Percentiles rank a stretch among this genome's conserved stretches.
Conservation (phyloP, 2,329 filamentous ascomycete species). For the Coleophoma eucalyptorum region DNA sequence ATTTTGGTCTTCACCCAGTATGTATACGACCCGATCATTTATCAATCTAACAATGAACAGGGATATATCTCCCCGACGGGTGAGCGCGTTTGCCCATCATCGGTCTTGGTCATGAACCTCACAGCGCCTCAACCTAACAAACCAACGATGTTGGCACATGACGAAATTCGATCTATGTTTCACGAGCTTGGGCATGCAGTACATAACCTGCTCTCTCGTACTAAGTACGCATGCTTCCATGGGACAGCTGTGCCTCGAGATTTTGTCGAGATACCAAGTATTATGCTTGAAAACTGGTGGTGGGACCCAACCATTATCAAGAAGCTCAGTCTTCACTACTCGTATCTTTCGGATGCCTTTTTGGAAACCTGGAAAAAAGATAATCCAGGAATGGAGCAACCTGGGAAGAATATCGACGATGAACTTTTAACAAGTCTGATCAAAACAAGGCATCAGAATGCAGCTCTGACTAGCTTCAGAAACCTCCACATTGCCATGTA, state of each 20-base stretch:
- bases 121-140: not conserved
- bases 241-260: conserved; percentile 44
- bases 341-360: not conserved
- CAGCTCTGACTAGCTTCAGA: not conserved
- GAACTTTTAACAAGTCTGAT: not conserved
- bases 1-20: not conserved
- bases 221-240: conserved; percentile 37
- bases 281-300: conserved; percentile 37
- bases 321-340: not conserved
- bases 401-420: not conserved
- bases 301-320: conserved; percentile 32
- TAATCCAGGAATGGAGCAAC: not conserved
- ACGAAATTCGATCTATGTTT: not conserved
- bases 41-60: not conserved
- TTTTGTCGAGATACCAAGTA: conserved; percentile 33
- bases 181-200: not conserved
- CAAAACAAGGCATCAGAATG: no score
- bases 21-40: not conserved
- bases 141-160: not conserved
- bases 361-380: not conserved
- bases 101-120: not conserved
- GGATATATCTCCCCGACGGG: not conserved
- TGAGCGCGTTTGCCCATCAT: not conserved
- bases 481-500: not conserved
- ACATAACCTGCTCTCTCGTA: not conserved